Evolutionary conservation across 2,329 filamentous ascomycete species (phyloP), one percentile per base, ranked within the genome.

Genomic region (Hypoxylon sp.): DNA sequence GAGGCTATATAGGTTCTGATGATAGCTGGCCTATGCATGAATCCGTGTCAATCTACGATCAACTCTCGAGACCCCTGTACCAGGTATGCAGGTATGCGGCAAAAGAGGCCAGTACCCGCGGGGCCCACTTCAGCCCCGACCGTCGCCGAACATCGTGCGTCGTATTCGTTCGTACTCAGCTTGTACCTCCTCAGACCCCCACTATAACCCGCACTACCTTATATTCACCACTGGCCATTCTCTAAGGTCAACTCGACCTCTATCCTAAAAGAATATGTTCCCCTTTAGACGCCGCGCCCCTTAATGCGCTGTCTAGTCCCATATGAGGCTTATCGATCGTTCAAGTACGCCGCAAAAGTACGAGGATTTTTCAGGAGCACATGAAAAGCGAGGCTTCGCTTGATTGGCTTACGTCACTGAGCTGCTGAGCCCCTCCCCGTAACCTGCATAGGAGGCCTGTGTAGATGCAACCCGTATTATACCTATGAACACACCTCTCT

Each of bases 341-440:
- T 41, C 17, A 20, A 41, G 37, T 8, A 52, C 56, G 47, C 32
- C 28, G 28, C 57, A 44, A 54, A 54, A 22, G 19, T 39, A 17
- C 17, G 20, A 37, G 52, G 28, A 49, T 52, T 34, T 15, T 22
- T 26, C 22, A 51, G 22, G 13, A 19, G 5, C 22, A 28, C 17
- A 41, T 34, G 7, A 48, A 41, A 39, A 22, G 28, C 17, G 6
- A 19, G 39, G 46, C 24, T 34, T 53, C 44, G 30, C 22, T 44
- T 48, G 13, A 43, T 30, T 24, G 50, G 32, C 58, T 67, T 67
- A 62, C 61, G 62, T 59, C 64, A 67, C 61, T 6, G 34, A 39
- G 32, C 46, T 50, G 26, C 55, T 57, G 15, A 55, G 41, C 47
- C 58, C 26, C 26, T 41, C 37, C 37, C 37, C 37, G 7, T 20